Conservation (phyloP, 768 basidiomycete species). For the Phallus indusiatus region DNA sequence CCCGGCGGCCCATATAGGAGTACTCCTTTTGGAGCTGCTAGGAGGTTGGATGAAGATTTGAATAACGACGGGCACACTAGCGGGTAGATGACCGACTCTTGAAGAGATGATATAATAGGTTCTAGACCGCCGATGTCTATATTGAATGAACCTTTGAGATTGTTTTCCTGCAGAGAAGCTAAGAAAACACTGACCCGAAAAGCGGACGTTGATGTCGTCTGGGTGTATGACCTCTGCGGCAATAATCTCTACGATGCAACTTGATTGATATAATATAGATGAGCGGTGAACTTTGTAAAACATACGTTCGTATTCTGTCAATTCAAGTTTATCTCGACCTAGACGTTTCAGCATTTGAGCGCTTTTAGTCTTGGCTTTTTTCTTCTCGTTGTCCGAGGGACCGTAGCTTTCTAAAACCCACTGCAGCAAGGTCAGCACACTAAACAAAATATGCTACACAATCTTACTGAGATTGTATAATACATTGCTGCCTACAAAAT, state of each 20-base stretch:
- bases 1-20: slow-evolving; percentile 94
- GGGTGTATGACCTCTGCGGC: slow-evolving; percentile 91
- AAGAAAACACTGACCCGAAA: slow-evolving; percentile 44
- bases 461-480: slow-evolving; percentile 61
- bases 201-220: slow-evolving; percentile 72
- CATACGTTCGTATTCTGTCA: slow-evolving; percentile 89
- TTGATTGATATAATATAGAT: background rate
- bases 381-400: slow-evolving; percentile 34
- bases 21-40: slow-evolving; percentile 92
- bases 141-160: slow-evolving; percentile 8
- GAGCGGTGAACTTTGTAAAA: slow-evolving; percentile 1
- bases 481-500: slow-evolving; percentile 63
- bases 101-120: slow-evolving; percentile 76
- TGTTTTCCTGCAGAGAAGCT: background rate
- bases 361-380: slow-evolving; percentile 59
- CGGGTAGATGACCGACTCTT: slow-evolving; percentile 94
- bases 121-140: slow-evolving; percentile 91
- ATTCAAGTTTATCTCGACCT: slow-evolving; percentile 61
- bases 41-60: slow-evolving; percentile 65
- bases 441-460: background rate
- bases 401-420: slow-evolving; percentile 55
- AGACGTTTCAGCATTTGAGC: slow-evolving; percentile 59
- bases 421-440: slow-evolving; percentile 25
- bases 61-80: slow-evolving; percentile 87
- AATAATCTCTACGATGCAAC: slow-evolving; percentile 53